Base-by-base conservation (phyloP, 2,329 filamentous ascomycete species). In the Aaosphaeria pasadenensis region DNA sequence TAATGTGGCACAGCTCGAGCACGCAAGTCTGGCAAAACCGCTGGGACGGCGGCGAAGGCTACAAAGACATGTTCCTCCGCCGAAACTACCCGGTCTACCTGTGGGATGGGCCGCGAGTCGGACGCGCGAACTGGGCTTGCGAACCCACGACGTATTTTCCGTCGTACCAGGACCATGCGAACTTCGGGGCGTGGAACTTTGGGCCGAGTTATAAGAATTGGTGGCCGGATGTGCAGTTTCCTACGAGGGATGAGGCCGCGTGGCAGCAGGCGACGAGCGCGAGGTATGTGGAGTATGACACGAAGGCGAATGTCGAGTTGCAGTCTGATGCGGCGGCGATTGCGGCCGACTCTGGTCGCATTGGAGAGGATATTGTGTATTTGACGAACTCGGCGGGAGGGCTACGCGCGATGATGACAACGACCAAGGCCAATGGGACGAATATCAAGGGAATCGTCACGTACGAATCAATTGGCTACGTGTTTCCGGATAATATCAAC, bases 21-120 rank as follows among this genome's bases (percentile, higher is more conserved):
- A 57, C 59, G 5, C 59, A 63, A 47, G 58, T 59, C 30, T 63
- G 53, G 54, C 59, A 62, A 45, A 62, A 62, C 49, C 54, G 55
- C 7, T 62, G 58, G 58, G 57, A 59, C 43, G 56, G 56, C 43
- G 59, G 57, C 31, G 51, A 55, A 44, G 59, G 59, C 44, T 62
- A 55, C 52, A 63, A 63, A 48, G 58, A 63, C 50, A 55, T 57
- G 49, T 60, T 57, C 39, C 50, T 63, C 2, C 50, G 57, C 1
- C 59, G 57, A 39, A 49, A 57, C 48, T 63, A 63, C 43, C 59
- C 58, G 29, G 54, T 63, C 35, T 61, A 59, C 45, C 52, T 63
- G 7, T 63, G 58, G 59, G 59, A 63, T 36, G 59, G 58, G 2
- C 59, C 59, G 1, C 54, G 56, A 11, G 56, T 62, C 5, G 58